These are phyloP conservation scores for Diaporthe longicolla DNA, from an alignment of 2,329 filamentous ascomycete genomes.

Conservation along the genomic window DNA sequence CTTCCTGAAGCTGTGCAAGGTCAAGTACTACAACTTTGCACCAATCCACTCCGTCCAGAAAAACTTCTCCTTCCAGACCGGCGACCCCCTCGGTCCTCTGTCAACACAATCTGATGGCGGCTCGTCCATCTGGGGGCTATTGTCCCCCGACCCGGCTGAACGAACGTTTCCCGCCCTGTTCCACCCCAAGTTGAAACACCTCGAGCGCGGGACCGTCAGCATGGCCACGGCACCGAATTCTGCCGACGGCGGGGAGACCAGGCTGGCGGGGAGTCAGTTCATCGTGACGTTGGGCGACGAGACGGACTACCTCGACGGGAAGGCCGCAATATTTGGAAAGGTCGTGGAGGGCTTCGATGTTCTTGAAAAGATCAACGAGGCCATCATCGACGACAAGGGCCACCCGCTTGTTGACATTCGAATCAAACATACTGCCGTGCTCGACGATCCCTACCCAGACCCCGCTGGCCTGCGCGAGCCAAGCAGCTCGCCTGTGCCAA, in stretches of 20 bases:
- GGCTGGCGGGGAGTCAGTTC: conserved; percentile 91
- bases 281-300: conserved; percentile 92
- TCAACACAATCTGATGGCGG: conserved; percentile 91
- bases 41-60: conserved; percentile 94
- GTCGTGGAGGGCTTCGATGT: conserved; percentile 97
- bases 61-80: conserved; percentile 95
- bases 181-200: conserved; percentile 88
- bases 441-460: conserved; percentile 94
- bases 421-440: conserved; percentile 90
- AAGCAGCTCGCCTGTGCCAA: conserved; percentile 83
- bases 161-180: conserved; percentile 88
- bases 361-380: conserved; percentile 91
- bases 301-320: conserved; percentile 91
- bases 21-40: conserved; percentile 99
- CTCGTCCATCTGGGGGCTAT: conserved; percentile 89
- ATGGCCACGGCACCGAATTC: conserved; percentile 92
- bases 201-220: conserved; percentile 91
- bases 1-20: conserved; percentile 98
- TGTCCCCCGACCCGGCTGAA: conserved; percentile 76
- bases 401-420: conserved; percentile 94
- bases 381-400: conserved; percentile 88
- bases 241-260: conserved; percentile 79
- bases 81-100: conserved; percentile 91
- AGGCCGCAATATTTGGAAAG: conserved; percentile 94
- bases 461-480: conserved; percentile 83